These are phyloP conservation scores for Colletotrichum higginsianum DNA, from an alignment of 2,329 filamentous ascomycete species.

Conservation along the genomic window DNA sequence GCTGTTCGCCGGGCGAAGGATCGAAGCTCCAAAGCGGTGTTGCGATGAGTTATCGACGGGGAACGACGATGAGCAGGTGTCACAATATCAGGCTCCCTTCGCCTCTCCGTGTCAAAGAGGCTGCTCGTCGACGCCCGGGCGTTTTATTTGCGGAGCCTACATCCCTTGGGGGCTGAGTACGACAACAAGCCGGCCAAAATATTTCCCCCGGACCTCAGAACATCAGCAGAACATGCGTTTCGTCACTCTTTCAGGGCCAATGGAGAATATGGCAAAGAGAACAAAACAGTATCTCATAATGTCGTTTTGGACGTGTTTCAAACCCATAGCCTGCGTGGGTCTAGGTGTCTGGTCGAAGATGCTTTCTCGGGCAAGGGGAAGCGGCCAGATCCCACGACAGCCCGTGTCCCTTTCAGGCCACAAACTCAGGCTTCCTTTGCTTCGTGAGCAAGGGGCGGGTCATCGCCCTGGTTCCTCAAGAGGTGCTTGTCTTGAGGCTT, in stretches of 20 bases:
- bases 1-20: background rate
- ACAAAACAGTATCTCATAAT: background rate
- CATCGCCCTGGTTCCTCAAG: background rate
- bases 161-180: background rate
- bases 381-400: background rate
- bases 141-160: background rate
- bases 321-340: background rate
- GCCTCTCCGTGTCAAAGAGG: background rate
- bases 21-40: background rate
- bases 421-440: background rate
- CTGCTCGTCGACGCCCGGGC: background rate
- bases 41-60: too few relatives aligned
- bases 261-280: too few relatives aligned
- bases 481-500: background rate
- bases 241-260: background rate
- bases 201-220: background rate
- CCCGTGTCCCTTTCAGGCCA: background rate
- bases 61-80: background rate
- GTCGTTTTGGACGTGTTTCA: background rate
- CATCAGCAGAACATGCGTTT: background rate
- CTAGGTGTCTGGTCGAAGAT: too few relatives aligned
- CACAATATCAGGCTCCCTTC: background rate
- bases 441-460: background rate
- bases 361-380: background rate
- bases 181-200: background rate